Evolutionary conservation across 768 basidiomycete genomes (phyloP), one percentile per base, ranked within the genome.

Genomic region (Russula griseocarnosa): DNA sequence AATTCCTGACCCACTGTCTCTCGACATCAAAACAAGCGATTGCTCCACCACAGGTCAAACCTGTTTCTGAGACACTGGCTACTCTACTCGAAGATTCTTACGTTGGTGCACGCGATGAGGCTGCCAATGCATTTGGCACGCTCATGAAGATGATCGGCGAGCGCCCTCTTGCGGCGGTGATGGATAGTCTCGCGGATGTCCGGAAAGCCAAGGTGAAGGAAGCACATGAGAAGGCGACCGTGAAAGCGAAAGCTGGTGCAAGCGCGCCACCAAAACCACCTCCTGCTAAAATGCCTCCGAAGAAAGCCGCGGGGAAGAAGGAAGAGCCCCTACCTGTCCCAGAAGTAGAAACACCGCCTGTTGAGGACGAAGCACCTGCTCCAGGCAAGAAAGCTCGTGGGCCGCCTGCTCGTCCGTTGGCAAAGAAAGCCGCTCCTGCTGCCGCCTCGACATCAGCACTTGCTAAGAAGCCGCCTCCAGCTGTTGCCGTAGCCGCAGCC

Each of bases 121-220:
- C 94, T n/a, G 94, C 94, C 0, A 82, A 82, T 44, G 90, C 87
- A 69, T 79, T 99, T 38, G 97, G 96, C 20, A 87, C 86, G 0
- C 76, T 98, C 69, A 95, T 95, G 90, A 98, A 92, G 79, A 95
- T 98, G 83, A 83, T 98, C 13, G 97, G 97, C 24, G 96, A 98
- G 72, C 81, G 96, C 32, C 87, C 89, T 20, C 81, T 99, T 51
- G 94, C 89, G 71, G 92, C 92, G 1, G 78, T 90, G 8, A 82
- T 96, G 79, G 95, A 98, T 66, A 79, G 82, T 10, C 78, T 98
- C 61, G 86, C 91, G 20, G 94, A 98, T 70, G 79, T 96, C 24
- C 81, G 94, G 67, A 94, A 92, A 75, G 81, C 80, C 3, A 99
- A 98, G 76, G 92, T 99, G 58, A 95, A 90, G 74, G 97, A 98